Conservation (phyloP, 2,329 filamentous ascomycete genomes). For the Curvularia hawaiiensis region DNA sequence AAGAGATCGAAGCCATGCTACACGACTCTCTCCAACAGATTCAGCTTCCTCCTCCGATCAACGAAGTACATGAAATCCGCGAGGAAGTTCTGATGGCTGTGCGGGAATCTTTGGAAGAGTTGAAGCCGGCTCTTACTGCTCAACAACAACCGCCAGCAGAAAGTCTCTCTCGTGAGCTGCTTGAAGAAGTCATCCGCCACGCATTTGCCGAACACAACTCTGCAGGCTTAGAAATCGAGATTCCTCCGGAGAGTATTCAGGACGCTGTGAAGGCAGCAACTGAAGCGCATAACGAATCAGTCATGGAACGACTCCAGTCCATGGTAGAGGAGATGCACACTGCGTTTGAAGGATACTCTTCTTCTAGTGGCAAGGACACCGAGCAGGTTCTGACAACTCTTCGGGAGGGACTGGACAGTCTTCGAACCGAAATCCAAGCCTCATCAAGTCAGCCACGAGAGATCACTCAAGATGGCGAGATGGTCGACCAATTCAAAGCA, state of each 20-base stretch:
- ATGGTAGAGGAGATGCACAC: conserved; percentile 65
- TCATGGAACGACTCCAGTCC: conserved; percentile 64
- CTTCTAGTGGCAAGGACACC: conserved; percentile 78
- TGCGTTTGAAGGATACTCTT: conserved; percentile 78
- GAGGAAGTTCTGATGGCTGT: conserved; percentile 86
- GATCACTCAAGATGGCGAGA: conserved; percentile 74
- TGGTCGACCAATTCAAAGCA: conserved; percentile 69
- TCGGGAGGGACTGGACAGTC: conserved; percentile 82
- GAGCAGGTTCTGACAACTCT: conserved; percentile 88
- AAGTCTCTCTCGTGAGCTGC: conserved; percentile 58
- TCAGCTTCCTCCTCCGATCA: conserved; percentile 72
- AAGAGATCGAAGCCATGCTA: conserved; percentile 84
- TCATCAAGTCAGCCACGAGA: conserved; percentile 78
- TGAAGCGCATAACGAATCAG: conserved; percentile 61
- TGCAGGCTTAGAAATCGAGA: conserved; percentile 52
- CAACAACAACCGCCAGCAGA: conserved; percentile 47
- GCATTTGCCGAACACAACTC: conserved; percentile 58
- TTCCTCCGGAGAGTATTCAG: conserved; percentile 59
- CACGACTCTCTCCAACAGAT: conserved; percentile 86
- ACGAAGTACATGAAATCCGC: conserved; percentile 70
- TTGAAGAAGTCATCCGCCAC: conserved; percentile 64
- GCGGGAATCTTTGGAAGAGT: conserved; percentile 83
- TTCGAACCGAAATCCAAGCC: conserved; percentile 78
- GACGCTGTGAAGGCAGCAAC: conserved; percentile 62
- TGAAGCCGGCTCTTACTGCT: conserved; percentile 60